Conservation (phyloP, 2,329 filamentous ascomycete species). For the Penicillium capsulatum region DNA sequence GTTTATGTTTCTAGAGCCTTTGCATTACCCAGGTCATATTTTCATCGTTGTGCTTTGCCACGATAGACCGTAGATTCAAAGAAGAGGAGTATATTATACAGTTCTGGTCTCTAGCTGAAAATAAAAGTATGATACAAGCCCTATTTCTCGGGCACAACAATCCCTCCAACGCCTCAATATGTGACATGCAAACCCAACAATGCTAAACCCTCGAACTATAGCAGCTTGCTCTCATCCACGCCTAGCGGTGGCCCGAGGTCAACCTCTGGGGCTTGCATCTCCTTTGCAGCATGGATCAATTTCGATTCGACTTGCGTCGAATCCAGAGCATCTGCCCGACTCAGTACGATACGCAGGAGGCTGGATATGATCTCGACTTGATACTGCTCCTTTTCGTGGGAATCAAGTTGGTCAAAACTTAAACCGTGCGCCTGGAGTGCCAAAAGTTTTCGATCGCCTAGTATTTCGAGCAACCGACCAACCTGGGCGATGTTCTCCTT, state of each 20-base stretch:
- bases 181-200: conserved; percentile 5
- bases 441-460: conserved; percentile 39
- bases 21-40: too few relatives aligned
- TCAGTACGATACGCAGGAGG: conserved; percentile 40
- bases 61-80: not conserved
- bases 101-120: conserved; percentile 1
- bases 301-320: conserved; percentile 32
- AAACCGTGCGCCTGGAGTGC: conserved; percentile 31
- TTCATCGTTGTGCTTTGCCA: too few relatives aligned
- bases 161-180: conserved; percentile 15
- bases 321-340: conserved; percentile 27
- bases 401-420: conserved; percentile 34
- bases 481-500: conserved; percentile 46
- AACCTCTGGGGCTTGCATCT: conserved; percentile 36
- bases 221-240: conserved; percentile 24
- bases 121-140: conserved; percentile 13
- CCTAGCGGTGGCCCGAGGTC: conserved; percentile 31
- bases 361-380: conserved; percentile 43
- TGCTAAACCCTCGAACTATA: conserved; percentile 9
- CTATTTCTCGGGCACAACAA: too few relatives aligned
- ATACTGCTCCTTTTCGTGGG: conserved; percentile 36
- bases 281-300: conserved; percentile 31
- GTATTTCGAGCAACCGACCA: conserved; percentile 41
- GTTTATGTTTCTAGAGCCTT: too few relatives aligned
- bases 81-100: conserved; percentile 8